Base-by-base conservation (phyloP, 306 rosid species). In the Inga oerstediana region DNA sequence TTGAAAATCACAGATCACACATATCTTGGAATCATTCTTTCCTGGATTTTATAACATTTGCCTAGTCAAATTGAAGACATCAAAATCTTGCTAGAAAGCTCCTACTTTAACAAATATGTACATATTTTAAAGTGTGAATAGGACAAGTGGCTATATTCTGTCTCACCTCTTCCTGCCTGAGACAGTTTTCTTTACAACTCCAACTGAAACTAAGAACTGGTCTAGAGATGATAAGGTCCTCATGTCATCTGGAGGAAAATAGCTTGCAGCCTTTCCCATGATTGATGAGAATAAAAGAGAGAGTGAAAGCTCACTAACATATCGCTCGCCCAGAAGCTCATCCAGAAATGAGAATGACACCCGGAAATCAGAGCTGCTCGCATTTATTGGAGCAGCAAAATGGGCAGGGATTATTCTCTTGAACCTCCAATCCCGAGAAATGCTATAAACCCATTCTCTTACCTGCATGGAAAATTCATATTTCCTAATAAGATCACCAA, bases 171-270 rank as follows among this genome's bases (percentile, higher is more conserved):
- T 91, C 79, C 93, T 81, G 65, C 99, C 98, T 0, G 97, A 90
- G 66, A 94, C 97, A 14, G 97, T 97, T 86, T 89, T 94, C 91
- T 94, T 97, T 76, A 97, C 99, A 13, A 84, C 98, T 80, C 99
- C 98, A 44, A 91, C 97, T 0, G 97, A 92, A 81, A 97, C 99
- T 81, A 94, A 84, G 75, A 97, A 92, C 85, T 89, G 82, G 76
- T 91, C 98, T 54, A 97, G 97, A 51, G 99, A 97, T 68, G 99
- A 97, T 56, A 97, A 78, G 59, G 98, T 94, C 85, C 93, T 89
- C 98, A 94, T 97, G 88, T 94, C 99, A 73, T 97, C 99, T 0
- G 97, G 97, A 44, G 99, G 99, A 70, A 97, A 92, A 85, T 92
- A 97, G 80, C 94, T 94, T 15, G 97, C 95, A 0, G 99, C 98